Evolutionary conservation across 345 rosid species (phyloP).

Genomic region (Pseudoturritis turrita): DNA sequence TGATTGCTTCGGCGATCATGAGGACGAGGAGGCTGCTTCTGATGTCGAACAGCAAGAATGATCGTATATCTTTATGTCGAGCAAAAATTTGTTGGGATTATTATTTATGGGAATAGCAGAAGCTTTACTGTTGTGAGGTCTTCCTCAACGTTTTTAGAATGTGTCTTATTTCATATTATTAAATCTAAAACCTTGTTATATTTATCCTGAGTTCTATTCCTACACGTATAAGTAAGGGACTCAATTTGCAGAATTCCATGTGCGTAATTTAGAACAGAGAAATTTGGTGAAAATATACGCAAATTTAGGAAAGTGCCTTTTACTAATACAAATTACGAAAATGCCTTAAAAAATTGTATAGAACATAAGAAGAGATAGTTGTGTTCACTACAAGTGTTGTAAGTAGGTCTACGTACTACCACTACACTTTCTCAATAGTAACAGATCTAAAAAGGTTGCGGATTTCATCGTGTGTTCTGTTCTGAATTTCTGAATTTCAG

Average conservation of each 20-base stretch:
- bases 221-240: neutral
- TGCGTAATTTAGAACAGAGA: neutral
- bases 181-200: too few species aligned
- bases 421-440: too few species aligned
- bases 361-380: too few species aligned
- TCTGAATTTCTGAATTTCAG: too few species aligned
- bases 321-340: neutral
- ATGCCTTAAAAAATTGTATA: too few species aligned
- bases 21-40: conserved; percentile 70
- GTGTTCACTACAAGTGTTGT: too few species aligned
- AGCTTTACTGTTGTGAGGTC: neutral
- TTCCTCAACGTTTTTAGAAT: neutral
- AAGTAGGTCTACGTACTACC: too few species aligned
- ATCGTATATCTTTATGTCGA: neutral
- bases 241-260: neutral
- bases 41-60: conserved; percentile 59
- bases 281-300: neutral
- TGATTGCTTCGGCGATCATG: conserved; percentile 41
- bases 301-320: too few species aligned
- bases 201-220: neutral
- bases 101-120: neutral
- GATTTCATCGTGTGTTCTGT: too few species aligned
- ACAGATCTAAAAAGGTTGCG: too few species aligned
- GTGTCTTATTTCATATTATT: neutral
- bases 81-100: neutral